Conservation (phyloP, 2,329 filamentous ascomycete species). For the Pseudogymnoascus sp. region DNA sequence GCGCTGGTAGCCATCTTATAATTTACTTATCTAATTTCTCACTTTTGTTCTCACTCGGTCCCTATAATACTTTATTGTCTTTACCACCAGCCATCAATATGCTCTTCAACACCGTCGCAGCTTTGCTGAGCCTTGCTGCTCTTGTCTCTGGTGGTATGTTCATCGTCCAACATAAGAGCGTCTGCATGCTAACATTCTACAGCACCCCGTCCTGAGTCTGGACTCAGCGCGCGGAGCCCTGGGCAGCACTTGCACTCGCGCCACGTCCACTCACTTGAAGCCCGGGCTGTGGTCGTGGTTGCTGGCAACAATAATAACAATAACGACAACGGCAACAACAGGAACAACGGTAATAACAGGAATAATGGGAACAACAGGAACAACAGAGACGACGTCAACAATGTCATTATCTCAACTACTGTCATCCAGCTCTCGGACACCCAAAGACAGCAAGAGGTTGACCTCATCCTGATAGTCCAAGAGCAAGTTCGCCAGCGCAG, state of each 20-base stretch:
- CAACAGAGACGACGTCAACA: constrained; percentile 4
- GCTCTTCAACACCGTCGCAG: constrained; percentile 7
- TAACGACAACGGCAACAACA: constrained; percentile 9
- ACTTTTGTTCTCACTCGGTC: not conserved
- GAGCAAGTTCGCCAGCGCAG: not conserved
- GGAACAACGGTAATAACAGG: constrained; percentile 13
- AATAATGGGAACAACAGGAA: constrained; percentile 12
- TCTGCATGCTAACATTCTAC: constrained; percentile 13
- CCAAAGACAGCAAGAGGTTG: constrained; percentile 13
- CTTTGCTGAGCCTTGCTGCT: constrained; percentile 20
- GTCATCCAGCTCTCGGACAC: not conserved
- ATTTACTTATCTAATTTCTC: not conserved
- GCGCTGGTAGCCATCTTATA: constrained; percentile 6
- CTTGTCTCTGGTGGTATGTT: constrained; percentile 21
- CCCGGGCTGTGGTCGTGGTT: constrained; percentile 11
- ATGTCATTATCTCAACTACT: not conserved
- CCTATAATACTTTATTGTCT: not conserved
- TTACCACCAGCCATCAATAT: not conserved
- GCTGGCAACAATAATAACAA: not conserved
- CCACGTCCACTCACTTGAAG: constrained; percentile 20
- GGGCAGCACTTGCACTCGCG: constrained; percentile 16
- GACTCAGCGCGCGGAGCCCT: constrained; percentile 11
- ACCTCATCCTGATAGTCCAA: constrained; percentile 17
- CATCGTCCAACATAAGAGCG: not conserved
- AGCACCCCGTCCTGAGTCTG: constrained; percentile 21